Percentiles rank a stretch among this genome's conserved stretches.
Conservation (phyloP, 768 basidiomycete species). For the Boletus reticulatus region DNA sequence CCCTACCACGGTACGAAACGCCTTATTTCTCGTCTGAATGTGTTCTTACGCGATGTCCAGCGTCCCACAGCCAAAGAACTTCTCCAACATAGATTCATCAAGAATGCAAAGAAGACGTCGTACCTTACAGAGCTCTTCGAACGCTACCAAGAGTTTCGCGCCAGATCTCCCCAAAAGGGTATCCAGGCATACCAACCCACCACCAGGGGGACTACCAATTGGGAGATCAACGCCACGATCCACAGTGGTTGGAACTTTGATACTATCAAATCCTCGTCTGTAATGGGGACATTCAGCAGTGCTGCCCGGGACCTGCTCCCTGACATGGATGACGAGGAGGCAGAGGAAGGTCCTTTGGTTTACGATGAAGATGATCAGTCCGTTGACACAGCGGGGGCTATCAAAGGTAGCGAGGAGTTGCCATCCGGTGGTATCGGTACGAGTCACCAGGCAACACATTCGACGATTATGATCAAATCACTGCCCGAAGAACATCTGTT, state of each 20-base stretch:
- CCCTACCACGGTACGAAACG: conserved; percentile 59
- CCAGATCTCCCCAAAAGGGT: conserved; percentile 57
- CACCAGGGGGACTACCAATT: conserved; percentile 54
- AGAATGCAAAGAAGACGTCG: conserved; percentile 75
- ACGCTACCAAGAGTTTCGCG: conserved; percentile 75
- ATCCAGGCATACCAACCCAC: conserved; percentile 56
- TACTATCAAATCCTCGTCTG: conserved; percentile 67
- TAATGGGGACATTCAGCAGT: conserved; percentile 76
- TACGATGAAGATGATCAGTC: conserved; percentile 51
- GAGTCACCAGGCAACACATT: conserved; percentile 58
- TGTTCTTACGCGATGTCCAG: conserved; percentile 40
- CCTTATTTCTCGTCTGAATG: background rate
- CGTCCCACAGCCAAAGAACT: conserved; percentile 90
- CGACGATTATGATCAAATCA: conserved; percentile 67
- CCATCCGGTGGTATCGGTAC: conserved; percentile 41
- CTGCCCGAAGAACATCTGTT: conserved; percentile 41
- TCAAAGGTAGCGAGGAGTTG: conserved; percentile 59
- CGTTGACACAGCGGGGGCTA: conserved; percentile 60
- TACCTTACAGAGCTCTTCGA: conserved; percentile 87
- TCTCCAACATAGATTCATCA: conserved; percentile 91
- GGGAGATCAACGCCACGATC: conserved; percentile 75
- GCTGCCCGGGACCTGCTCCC: conserved; percentile 69
- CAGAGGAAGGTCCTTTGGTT: conserved; percentile 34
- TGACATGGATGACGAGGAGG: conserved; percentile 57
- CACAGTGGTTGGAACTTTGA: conserved; percentile 97